Conservation (phyloP, 495 filamentous ascomycete genomes). For the Xylaria grammica region DNA sequence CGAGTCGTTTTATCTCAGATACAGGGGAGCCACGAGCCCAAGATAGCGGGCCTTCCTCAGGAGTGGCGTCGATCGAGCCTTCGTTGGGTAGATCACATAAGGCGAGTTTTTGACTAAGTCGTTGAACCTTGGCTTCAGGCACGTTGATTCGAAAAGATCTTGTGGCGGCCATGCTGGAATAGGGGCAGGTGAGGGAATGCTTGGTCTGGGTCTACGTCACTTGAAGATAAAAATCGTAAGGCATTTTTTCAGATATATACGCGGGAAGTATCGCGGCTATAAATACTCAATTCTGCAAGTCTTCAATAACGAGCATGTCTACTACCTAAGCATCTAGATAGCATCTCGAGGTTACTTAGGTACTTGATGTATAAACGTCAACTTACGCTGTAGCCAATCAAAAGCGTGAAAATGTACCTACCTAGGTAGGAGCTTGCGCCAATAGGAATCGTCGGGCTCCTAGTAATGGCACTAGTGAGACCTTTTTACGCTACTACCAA, state of each 20-base stretch:
- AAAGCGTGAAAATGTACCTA: not conserved
- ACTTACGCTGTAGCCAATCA: constrained; percentile 13
- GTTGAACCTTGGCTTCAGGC: constrained; percentile 21
- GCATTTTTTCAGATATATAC: not conserved
- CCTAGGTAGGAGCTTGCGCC: not conserved
- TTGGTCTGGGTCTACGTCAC: not conserved
- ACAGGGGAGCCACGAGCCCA: constrained; percentile 47
- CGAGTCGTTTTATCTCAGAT: constrained; percentile 53
- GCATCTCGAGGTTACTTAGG: no score
- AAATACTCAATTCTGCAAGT: not conserved
- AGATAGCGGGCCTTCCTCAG: not conserved
- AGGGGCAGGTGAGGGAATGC: no score
- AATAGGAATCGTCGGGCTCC: not conserved
- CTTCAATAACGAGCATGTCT: not conserved
- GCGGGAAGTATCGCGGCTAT: not conserved
- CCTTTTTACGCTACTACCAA: constrained; percentile 8
- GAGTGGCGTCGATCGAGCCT: not conserved
- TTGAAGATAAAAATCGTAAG: not conserved
- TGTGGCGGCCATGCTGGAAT: constrained; percentile 6
- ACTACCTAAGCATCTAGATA: not conserved
- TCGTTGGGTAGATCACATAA: constrained; percentile 10
- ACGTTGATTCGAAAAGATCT: constrained; percentile 31
- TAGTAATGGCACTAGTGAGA: not conserved
- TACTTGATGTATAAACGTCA: no score
- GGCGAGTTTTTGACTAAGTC: constrained; percentile 30